Evolutionary conservation across 2,329 filamentous ascomycete species (phyloP), one percentile per base, ranked within the genome.

Genomic region (Fusarium fujikuroi): DNA sequence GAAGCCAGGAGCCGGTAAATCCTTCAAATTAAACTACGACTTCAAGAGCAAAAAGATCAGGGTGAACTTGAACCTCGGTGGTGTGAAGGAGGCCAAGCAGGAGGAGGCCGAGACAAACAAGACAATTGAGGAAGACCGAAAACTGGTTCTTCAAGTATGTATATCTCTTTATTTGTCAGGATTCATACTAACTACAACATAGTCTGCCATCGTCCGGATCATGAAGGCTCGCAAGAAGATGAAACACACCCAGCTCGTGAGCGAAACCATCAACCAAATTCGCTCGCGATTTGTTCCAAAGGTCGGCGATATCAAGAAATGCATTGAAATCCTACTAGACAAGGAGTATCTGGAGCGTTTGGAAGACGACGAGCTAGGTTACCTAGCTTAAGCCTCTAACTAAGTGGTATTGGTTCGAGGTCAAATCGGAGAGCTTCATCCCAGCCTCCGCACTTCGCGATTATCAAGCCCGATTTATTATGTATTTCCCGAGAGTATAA

Each of bases 221-320:
- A 99, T 99, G 96, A 99, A 99, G 87, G 97, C 95, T 7, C 92
- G 96, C 69, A 98, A 99, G 91, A 94, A 92, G 85, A 97, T 98
- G 94, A 98, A 98, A 90, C 95, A 99, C 84, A 91, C 92, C 70
- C 93, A 96, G 80, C 91, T 99, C 18, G 95, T 99, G 61, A 92
- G 94, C 80, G 96, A 99, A 84, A 97, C 95, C 30, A 98, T 99
- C 82, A 92, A 92, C 79, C 96, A 98, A 83, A 98, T 99, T 82
- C 94, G 93, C 81, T 92, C 91, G 46, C 93, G 96, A 44, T 99
- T 99, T 83, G 91, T 95, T 65, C 96, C 96, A 44, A 97, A 97
- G 85, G 89, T 99, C 36, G 88, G 90, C 21, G 96, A 99, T 77
- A 99, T 99, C 89, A 99, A 99, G 87, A 99, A 98, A 86, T 98